Evolutionary conservation across 2,329 filamentous ascomycete species (phyloP), one percentile per base, ranked within the genome.

Genomic region (Aureobasidium namibiae): DNA sequence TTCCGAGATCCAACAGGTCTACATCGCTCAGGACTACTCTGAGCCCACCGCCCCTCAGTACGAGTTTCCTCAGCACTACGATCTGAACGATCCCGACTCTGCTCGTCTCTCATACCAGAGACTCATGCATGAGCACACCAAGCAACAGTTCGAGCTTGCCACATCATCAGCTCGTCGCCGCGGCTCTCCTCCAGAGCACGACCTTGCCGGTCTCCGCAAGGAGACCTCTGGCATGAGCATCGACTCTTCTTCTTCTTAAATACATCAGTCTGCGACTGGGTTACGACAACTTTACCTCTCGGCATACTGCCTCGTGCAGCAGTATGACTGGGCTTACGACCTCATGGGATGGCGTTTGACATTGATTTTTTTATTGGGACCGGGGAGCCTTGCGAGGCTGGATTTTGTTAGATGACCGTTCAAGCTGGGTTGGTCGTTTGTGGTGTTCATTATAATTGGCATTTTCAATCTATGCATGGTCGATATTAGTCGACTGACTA

Each of bases 61-160:
- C 63, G 74, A 75, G 64, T 78, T 78, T 61, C 66, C 71, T 46
- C 70, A 73, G 62, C 70, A 76, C 60, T 77, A 73, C 63, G 73
- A 76, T 61, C 61, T 77, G 50, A 70, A 72, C 56, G 67, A 77
- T 61, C 72, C 70, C 23, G 68, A 69, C 10, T 59, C 65, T 33
- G 70, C 76, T 49, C 76, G 76, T 72, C 68, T 68, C 11, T 69
- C 69, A 4, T 79, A 79, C 60, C 71, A 75, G 62, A 74, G 76
- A 52, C 70, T 78, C 54, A 78, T 79, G 76, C 76, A 78, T 61
- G 72, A 78, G 63, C 76, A 79, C 69, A 79, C 77, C 63, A 77
- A 76, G 67, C 72, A 72, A 53, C 76, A 79, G 65, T 74, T 78
- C 46, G 73, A 71, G 53, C 74, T 70, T 46, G 76, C 76, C 0